These are phyloP conservation scores for Corchorus olitorius DNA, from an alignment of 345 rosid species.

Conservation along the genomic window DNA sequence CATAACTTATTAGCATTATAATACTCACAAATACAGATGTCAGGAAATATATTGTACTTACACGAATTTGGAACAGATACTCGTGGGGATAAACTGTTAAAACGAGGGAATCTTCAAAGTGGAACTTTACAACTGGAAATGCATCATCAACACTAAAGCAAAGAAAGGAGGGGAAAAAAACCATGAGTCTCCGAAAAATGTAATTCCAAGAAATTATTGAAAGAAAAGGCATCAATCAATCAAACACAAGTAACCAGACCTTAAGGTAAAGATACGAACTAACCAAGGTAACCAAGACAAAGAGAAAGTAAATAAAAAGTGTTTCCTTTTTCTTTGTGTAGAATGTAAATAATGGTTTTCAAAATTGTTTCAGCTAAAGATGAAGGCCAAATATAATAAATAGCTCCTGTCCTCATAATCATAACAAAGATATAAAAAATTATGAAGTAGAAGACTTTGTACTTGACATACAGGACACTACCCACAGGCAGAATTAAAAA, in stretches of 20 bases:
- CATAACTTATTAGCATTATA: not conserved
- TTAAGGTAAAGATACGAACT: not conserved
- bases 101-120: constrained; percentile 60
- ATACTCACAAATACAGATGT: not conserved
- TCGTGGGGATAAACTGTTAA: constrained; percentile 67
- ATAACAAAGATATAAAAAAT: not conserved
- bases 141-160: constrained; percentile 56
- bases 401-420: not conserved
- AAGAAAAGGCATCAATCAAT: constrained; percentile 1
- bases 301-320: not conserved
- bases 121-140: constrained; percentile 70
- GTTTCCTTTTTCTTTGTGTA: not conserved
- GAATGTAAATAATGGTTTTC: not conserved
- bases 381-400: not conserved
- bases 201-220: constrained; percentile 1
- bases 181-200: constrained; percentile 3
- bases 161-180: constrained; percentile 9
- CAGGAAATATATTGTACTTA: constrained; percentile 37
- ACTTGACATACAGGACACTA: constrained; percentile 3
- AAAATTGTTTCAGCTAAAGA: not conserved
- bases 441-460: not conserved
- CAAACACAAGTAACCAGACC: not conserved
- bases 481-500: not conserved
- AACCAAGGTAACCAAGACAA: not conserved
- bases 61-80: constrained; percentile 63